Base-by-base conservation (phyloP, 495 filamentous ascomycete genomes). In the Chlorociboria aeruginascens region DNA sequence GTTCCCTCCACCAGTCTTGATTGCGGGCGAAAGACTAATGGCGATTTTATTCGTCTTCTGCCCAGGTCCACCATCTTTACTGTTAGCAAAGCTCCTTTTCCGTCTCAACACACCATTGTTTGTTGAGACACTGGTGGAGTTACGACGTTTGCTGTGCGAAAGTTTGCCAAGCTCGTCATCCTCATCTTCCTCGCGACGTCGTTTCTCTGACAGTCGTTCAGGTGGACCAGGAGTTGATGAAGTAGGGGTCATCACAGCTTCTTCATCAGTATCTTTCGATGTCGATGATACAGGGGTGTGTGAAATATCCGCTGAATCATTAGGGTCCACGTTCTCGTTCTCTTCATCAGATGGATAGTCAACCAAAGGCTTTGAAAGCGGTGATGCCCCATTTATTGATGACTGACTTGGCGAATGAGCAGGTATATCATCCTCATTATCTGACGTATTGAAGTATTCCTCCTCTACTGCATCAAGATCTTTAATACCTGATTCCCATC, bases 321-420 rank as follows among this genome's bases (percentile, higher is more conserved):
- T 48, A 30, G 55, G 53, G 17, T 69, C 72, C 9, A 61, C 56
- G 28, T 63, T 67, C 25, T 72, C 73, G 11, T 74, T 76, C 2
- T 88, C 86, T 45, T 95, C 89, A 51, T 94, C 88, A 40, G 90
- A 89, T 0, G 78, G 78, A 58, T 98, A 98, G 58, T 94, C 86
- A 33, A 98, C 92, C 33, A 97, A 66, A 0, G 86, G 83, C 56
- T 85, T 88, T 13, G 78, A 59, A 17, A 73, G 45, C 16, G 73
- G 71, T n/a, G 81, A 74, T 10, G 71, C 66, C 16, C 67, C 70
- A 48, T 70, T 74, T 4, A 60, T 51, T 12, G 61, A 49, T 46
- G 56, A 30, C 32, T 47, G 37, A 34, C 51, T 57, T 38, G 63
- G 48, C 29, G 52, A 51, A 48, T 62, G 66, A 11, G 53, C 45